Base-by-base conservation (phyloP, 306 rosid genomes). In the Vicia faba region DNA sequence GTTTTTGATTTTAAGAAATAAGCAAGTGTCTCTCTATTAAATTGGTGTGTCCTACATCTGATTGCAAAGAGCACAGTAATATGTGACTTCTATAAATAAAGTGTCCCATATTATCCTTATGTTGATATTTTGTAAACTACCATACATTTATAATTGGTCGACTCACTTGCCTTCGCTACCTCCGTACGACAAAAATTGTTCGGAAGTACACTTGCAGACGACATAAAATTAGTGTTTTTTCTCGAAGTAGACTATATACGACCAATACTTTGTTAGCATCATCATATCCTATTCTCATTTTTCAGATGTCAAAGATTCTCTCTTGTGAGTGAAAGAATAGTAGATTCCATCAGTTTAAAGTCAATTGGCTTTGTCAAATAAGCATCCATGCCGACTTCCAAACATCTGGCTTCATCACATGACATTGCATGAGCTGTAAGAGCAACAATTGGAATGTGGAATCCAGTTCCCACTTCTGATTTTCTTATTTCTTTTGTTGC, bases 371-470 rank as follows among this genome's bases (percentile, higher is more conserved):
- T 89, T 49, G 97, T 89, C 40, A 89, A 80, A 78, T 91, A 88
- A 56, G 97, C 97, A 84, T 92, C 97, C 97, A 92, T 89, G 53
- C 99, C 99, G 33, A 90, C 99, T 74, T 81, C 88, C 78, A 93
- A 75, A 85, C 99, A 93, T 68, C 90, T 93, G 28, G 97, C 95
- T 83, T 93, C 97, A 81, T 93, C 99, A 4, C 86, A 93, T 72
- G 96, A 93, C 99, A 93, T 90, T 63, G 99, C 99, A 81, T 93
- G 99, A 16, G 99, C 99, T 44, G 99, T 93, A 33, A 93, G 83
- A 51, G 99, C 97, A 66, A 93, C 99, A 28, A 93, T 88, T 15
- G 99, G 99, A 71, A 90, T 78, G 85, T 93, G 99, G 9, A 74
- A 64, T 5, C 78, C 68, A 7, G 81, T 85, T 77, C 96, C 89